These are phyloP conservation scores for Crinitomyces ghanaensis DNA, from an alignment of 805 yeast genomes.

Conservation along the genomic window DNA sequence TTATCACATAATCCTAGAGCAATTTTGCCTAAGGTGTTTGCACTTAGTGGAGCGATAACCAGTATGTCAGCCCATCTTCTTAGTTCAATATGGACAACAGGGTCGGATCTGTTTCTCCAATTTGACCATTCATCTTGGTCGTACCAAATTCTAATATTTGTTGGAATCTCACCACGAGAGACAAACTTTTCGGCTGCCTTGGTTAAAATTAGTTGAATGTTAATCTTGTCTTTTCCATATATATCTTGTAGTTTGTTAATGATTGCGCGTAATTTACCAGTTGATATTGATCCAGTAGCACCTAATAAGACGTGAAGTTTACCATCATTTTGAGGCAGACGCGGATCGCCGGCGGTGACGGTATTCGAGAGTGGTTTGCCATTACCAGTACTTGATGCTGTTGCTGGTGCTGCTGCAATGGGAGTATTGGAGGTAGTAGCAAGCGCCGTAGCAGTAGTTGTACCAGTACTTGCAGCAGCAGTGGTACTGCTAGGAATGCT, in stretches of 20 bases:
- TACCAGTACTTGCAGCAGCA: neutral
- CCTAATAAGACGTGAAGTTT: slow-evolving; percentile 78
- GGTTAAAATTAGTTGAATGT: slow-evolving; percentile 80
- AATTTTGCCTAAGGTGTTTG: slow-evolving; percentile 83
- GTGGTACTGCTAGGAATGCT: slow-evolving; percentile 1
- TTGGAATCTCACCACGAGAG: slow-evolving; percentile 42
- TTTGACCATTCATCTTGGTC: slow-evolving; percentile 90
- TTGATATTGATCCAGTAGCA: slow-evolving; percentile 81
- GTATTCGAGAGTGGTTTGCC: slow-evolving; percentile 24
- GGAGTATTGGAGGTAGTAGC: slow-evolving; percentile 1
- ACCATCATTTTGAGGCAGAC: slow-evolving; percentile 71
- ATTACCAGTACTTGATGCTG: slow-evolving; percentile 1
- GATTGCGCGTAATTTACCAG: slow-evolving; percentile 66
- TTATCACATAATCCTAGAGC: slow-evolving; percentile 90
- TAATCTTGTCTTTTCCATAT: slow-evolving; percentile 60
- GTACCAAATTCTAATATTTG: slow-evolving; percentile 78
- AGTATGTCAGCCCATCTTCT: slow-evolving; percentile 95
- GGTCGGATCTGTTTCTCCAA: slow-evolving; percentile 78
- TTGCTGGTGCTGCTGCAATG: no score
- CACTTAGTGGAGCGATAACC: slow-evolving; percentile 88
- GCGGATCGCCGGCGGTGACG: slow-evolving; percentile 44
- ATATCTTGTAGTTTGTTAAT: slow-evolving; percentile 72
- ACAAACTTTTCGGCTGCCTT: slow-evolving; percentile 75
- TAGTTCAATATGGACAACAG: slow-evolving; percentile 87
- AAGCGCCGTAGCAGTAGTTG: neutral